phyloP scores from a whole-genome alignment of 192 early-diverging fungal genomes.

The Phycomyces blakesleeanus region DNA sequence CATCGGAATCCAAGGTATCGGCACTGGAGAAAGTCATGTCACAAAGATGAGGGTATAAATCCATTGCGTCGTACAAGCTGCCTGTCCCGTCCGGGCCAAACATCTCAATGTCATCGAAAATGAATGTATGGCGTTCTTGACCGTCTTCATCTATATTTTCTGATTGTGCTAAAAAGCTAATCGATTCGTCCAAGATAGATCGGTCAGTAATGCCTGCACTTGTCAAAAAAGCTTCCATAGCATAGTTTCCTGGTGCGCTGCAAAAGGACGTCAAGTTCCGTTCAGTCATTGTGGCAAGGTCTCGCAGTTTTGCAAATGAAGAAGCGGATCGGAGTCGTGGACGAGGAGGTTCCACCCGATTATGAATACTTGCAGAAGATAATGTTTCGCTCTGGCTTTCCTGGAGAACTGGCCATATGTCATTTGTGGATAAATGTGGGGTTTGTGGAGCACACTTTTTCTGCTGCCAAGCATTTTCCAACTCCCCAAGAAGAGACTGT shows the following conservation, averaged over 20 bases:
- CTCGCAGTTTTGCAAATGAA: constrained; percentile 7
- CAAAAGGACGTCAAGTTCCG: constrained; percentile 24
- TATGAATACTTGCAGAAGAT: neutral
- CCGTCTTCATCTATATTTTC: neutral
- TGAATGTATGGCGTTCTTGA: neutral
- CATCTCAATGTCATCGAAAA: constrained; percentile 1
- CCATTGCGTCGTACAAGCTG: neutral
- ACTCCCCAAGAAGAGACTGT: constrained; percentile 40
- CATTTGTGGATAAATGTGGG: neutral
- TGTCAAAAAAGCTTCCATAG: constrained; percentile 17
- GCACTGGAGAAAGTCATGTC: neutral
- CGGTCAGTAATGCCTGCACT: constrained; percentile 10
- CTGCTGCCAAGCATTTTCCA: constrained; percentile 49
- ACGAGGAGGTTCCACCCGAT: neutral
- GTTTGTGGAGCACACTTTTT: constrained; percentile 1
- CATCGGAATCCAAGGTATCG: neutral
- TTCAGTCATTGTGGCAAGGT: constrained; percentile 23
- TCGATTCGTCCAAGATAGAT: constrained; percentile 5
- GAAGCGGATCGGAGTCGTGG: neutral
- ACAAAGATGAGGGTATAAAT: neutral
- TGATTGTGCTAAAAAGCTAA: neutral
- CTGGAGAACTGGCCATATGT: neutral
- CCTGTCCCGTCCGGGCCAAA: neutral
- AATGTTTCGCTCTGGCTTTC: neutral
- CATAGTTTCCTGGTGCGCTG: constrained; percentile 25